These are phyloP conservation scores for Bolboschoenoplectus hybrid DNA, from an alignment of 202 grass and related monocot genomes.

Conservation along the genomic window DNA sequence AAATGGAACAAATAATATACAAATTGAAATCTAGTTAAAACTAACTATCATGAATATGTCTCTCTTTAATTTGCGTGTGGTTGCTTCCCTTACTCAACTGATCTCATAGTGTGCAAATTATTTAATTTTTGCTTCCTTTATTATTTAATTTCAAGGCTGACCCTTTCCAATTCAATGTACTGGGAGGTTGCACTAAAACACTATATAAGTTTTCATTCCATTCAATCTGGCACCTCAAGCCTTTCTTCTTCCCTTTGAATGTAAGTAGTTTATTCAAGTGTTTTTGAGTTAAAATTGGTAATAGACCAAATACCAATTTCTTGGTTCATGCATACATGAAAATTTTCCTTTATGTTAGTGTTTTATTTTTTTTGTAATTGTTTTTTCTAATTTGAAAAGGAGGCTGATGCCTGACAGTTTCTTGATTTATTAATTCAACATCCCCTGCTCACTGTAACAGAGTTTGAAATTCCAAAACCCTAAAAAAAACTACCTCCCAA, in stretches of 20 bases:
- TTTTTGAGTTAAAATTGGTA: not conserved
- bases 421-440: slow-evolving; percentile 10
- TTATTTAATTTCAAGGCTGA: not conserved
- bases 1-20: slow-evolving; percentile 27
- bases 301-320: not conserved
- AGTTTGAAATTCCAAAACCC: not conserved
- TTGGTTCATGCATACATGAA: not conserved
- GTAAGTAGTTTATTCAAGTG: slow-evolving; percentile 7
- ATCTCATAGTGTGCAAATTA: not conserved
- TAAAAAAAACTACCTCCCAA: no score
- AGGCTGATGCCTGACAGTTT: not conserved
- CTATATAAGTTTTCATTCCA: slow-evolving; percentile 17
- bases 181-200: not conserved
- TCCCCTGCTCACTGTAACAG: not conserved
- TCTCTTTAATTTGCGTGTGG: not conserved
- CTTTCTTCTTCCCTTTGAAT: not conserved
- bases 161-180: not conserved
- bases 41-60: slow-evolving; percentile 6
- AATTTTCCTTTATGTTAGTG: not conserved
- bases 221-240: not conserved
- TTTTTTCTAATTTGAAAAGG: not conserved
- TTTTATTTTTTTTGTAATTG: not conserved
- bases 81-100: not conserved
- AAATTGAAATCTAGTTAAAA: slow-evolving; percentile 16
- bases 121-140: slow-evolving; percentile 10